Evolutionary conservation across 495 filamentous ascomycete species (phyloP), one percentile per base, ranked within the genome.

Genomic region (Darksidea phi): DNA sequence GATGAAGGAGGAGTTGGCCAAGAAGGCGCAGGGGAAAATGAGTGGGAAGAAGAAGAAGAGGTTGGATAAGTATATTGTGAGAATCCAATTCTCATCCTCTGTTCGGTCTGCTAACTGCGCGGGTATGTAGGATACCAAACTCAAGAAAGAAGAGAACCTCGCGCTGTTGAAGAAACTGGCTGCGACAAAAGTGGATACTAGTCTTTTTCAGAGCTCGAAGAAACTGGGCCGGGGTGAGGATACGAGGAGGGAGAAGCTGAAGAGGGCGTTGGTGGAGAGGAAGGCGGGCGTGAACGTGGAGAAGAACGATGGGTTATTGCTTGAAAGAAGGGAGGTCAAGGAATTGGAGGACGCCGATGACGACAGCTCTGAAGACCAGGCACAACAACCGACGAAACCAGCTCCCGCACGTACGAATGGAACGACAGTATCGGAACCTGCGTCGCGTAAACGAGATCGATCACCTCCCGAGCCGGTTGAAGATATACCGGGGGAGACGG

Each of bases 21-120:
- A 73, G 12, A 78, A 58, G 36, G 43, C 80, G 55, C 81, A 88
- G 50, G 74, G 80, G n/a, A 89, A 88, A 70, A 84, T 96, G 61
- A 93, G 87, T 32, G 79, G 83, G 38, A 95, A 97, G 78, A 99
- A 99, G 76, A 82, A 90, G 54, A 97, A 97, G 76, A 81, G 94
- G 38, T 76, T 99, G 34, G 91, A 97, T 59, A 97, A 97, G 70
- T 99, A 99, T 70, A 95, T 99, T 78, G 85, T 86, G 71, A 15
- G 79, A 73, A 38, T 24, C 37, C 20, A 17, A 34, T 55, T 38
- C 37, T 18, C 38, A 46, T 48, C 26, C n/a, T 37, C n/a, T 12
- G n/a, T 52, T 36, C 17, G 13, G 15, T n/a, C 10, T 12, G 21
- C 37, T 57, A 32, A 43, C 24, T 24, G 3, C 20, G 45, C 15